phyloP scores from a whole-genome alignment of 306 rosid species.

The Potentilla sterilis region DNA sequence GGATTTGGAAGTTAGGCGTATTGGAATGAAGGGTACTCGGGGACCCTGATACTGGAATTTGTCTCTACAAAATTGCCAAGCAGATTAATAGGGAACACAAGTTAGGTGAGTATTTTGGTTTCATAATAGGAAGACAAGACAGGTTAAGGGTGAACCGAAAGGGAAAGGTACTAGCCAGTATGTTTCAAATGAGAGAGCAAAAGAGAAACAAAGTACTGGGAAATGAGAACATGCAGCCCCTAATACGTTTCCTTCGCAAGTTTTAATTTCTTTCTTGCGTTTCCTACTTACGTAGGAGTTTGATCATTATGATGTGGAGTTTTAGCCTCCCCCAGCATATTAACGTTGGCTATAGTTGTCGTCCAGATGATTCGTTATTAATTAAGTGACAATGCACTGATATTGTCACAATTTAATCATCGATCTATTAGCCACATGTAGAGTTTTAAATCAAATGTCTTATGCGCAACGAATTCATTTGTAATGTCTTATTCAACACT shows the following conservation, averaged over 20 bases:
- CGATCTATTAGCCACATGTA: too few relatives aligned
- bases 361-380: too few relatives aligned
- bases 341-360: too few relatives aligned
- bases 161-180: neutral
- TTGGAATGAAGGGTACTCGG: neutral
- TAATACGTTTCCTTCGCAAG: neutral
- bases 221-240: neutral
- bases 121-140: neutral
- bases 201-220: neutral
- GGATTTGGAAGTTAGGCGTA: neutral
- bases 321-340: neutral
- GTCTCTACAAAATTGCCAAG: neutral
- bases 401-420: too few relatives aligned
- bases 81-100: neutral
- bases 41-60: neutral
- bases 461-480: too few relatives aligned
- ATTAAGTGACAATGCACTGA: too few relatives aligned
- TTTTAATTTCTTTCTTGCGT: neutral
- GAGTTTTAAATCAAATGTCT: too few relatives aligned
- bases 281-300: neutral
- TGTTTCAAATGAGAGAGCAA: neutral
- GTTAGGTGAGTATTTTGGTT: neutral
- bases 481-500: too few relatives aligned
- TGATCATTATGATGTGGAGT: neutral
- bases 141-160: neutral